These are phyloP conservation scores for Cordyceps cateniannulata DNA, from an alignment of 2,329 filamentous ascomycete species.

Conservation along the genomic window DNA sequence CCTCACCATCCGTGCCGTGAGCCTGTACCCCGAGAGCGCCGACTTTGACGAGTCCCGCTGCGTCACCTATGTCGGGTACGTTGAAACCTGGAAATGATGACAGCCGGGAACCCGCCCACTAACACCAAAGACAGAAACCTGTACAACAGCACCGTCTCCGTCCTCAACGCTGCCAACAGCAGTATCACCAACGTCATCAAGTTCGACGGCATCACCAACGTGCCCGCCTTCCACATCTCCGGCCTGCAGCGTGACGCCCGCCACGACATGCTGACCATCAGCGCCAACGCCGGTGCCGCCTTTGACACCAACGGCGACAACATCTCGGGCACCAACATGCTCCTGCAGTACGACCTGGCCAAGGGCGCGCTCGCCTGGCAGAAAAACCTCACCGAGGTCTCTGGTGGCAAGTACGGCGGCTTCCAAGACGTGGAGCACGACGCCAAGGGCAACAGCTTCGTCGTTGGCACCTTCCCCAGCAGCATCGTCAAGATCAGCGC, in stretches of 20 bases:
- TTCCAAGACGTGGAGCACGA: slow-evolving; percentile 35
- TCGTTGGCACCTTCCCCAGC: slow-evolving; percentile 31
- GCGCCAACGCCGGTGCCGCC: slow-evolving; percentile 28
- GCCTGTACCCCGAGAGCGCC: slow-evolving; percentile 20
- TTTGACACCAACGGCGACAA: slow-evolving; percentile 29
- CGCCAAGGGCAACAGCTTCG: slow-evolving; percentile 28
- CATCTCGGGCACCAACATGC: slow-evolving; percentile 29
- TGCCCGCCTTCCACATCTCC: slow-evolving; percentile 17
- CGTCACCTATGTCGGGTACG: slow-evolving; percentile 18
- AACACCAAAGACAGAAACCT: neutral
- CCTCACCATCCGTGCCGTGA: slow-evolving; percentile 10
- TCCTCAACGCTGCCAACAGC: neutral
- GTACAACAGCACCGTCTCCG: neutral
- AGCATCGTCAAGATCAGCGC: slow-evolving; percentile 28
- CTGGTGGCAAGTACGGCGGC: slow-evolving; percentile 26
- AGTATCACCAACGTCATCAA: slow-evolving; percentile 14
- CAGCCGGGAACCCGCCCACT: neutral
- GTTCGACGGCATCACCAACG: slow-evolving; percentile 24
- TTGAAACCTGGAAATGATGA: neutral
- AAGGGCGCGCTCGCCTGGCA: slow-evolving; percentile 23
- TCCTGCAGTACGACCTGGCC: slow-evolving; percentile 29
- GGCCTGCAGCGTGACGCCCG: slow-evolving; percentile 28
- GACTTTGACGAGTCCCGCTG: slow-evolving; percentile 18
- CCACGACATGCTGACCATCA: slow-evolving; percentile 27
- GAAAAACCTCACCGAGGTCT: slow-evolving; percentile 26